Percentiles rank a stretch among this genome's conserved stretches.
Conservation (phyloP, 441 rosid genomes). For the Dalechampia spathulata region DNA sequence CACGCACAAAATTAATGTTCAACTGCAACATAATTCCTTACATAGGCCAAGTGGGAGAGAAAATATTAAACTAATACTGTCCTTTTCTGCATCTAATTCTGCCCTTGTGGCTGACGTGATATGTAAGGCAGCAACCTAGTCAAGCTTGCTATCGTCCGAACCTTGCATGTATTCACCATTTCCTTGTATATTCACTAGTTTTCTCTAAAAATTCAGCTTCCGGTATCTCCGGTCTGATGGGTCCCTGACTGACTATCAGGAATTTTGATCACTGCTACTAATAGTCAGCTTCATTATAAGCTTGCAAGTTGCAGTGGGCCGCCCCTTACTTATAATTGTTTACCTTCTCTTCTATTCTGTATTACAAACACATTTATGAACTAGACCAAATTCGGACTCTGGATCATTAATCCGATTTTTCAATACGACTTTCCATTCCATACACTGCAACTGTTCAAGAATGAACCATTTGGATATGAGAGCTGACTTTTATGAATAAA, state of each 20-base stretch:
- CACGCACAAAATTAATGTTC: not conserved
- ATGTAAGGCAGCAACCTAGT: not conserved
- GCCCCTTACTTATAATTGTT: not conserved
- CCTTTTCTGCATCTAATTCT: not conserved
- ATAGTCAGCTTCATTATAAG: not conserved
- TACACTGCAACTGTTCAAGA: constrained; percentile 17
- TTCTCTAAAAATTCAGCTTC: not conserved
- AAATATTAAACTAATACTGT: not conserved
- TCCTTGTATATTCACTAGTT: no score
- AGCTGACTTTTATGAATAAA: not conserved
- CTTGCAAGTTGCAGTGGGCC: not conserved
- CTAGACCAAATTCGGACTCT: not conserved
- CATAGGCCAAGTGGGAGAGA: no score
- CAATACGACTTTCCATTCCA: not conserved
- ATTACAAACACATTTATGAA: not conserved
- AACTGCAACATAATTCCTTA: not conserved
- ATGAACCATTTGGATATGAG: not conserved
- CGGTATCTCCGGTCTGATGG: constrained; percentile 6
- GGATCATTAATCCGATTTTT: not conserved
- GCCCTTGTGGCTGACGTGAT: not conserved
- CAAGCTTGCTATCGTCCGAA: not conserved
- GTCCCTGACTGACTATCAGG: constrained; percentile 1
- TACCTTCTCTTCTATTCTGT: not conserved
- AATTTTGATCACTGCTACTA: not conserved
- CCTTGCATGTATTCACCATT: not conserved